Conservation (phyloP, 2,329 filamentous ascomycete genomes). For the Penicillium rolfsii region DNA sequence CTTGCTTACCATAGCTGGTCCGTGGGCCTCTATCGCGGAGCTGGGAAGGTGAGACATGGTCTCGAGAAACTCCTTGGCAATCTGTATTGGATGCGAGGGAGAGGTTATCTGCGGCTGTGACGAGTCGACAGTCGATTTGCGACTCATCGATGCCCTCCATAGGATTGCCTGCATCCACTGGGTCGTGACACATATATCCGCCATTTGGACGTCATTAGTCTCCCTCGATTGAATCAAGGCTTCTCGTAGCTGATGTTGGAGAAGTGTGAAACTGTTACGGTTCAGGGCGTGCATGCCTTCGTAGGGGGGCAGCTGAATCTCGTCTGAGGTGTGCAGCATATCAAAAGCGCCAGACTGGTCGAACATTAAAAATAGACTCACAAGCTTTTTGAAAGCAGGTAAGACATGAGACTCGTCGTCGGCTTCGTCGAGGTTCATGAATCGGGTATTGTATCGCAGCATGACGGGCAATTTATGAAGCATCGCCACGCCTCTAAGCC, state of each 20-base stretch:
- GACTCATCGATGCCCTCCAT: conserved; percentile 2
- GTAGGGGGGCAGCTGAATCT: not conserved
- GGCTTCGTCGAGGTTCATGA: not conserved
- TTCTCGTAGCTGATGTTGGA: conserved; percentile 5
- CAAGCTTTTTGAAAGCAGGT: conserved; percentile 2
- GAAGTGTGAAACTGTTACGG: not conserved
- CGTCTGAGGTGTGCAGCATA: not conserved
- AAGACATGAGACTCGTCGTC: conserved; percentile 6
- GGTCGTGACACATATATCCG: conserved; percentile 3
- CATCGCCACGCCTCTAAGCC: conserved; percentile 1
- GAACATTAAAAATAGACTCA: not conserved
- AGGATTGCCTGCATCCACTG: conserved; percentile 8
- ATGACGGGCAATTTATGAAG: conserved; percentile 7
- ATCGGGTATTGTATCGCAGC: not conserved
- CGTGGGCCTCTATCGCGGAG: conserved; percentile 4
- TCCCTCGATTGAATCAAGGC: not conserved
- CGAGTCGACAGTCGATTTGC: not conserved
- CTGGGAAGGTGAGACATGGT: conserved; percentile 4
- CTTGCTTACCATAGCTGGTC: conserved; percentile 1
- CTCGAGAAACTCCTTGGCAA: conserved; percentile 3
- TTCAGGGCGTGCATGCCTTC: not conserved
- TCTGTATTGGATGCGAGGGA: not conserved
- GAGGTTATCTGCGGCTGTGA: not conserved
- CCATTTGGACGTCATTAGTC: conserved; percentile 1
- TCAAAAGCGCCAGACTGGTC: conserved; percentile 4